Conservation (phyloP, 805 yeast species). For the Soucietia sequanensis region DNA sequence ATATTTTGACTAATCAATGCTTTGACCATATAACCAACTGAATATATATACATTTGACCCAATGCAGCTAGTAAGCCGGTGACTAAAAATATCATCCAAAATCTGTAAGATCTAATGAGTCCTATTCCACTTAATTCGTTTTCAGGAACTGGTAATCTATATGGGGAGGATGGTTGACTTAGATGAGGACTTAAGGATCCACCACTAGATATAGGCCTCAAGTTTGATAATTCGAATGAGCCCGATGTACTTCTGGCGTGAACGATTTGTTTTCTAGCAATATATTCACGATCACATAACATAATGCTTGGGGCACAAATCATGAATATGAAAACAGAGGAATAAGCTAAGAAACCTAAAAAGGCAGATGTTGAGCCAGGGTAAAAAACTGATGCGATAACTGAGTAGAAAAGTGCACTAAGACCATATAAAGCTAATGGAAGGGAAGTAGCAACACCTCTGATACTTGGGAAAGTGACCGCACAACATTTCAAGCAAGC, state of each 20-base stretch:
- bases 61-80: conserved; percentile 41
- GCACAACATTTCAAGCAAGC: conserved; percentile 75
- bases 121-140: conserved; percentile 12
- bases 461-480: conserved; percentile 57
- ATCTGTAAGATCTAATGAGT: conserved; percentile 22
- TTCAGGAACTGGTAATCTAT: neutral
- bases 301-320: conserved; percentile 49
- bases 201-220: neutral
- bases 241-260: neutral
- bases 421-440: conserved; percentile 76
- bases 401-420: conserved; percentile 67
- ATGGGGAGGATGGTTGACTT: neutral
- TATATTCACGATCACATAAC: conserved; percentile 35
- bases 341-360: conserved; percentile 44
- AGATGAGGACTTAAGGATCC: too few relatives aligned
- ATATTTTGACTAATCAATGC: conserved; percentile 26
- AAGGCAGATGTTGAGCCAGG: conserved; percentile 60
- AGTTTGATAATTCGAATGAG: neutral
- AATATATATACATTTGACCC: conserved; percentile 48
- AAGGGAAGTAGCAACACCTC: conserved; percentile 75
- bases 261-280: conserved; percentile 5
- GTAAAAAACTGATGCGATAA: conserved; percentile 49
- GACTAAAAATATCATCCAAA: conserved; percentile 38
- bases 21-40: conserved; percentile 46
- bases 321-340: conserved; percentile 39